Evolutionary conservation across 1,284 basidiomycete genomes (phyloP), one percentile per base, ranked within the genome.

Genomic region (Microbotryum violaceum): DNA sequence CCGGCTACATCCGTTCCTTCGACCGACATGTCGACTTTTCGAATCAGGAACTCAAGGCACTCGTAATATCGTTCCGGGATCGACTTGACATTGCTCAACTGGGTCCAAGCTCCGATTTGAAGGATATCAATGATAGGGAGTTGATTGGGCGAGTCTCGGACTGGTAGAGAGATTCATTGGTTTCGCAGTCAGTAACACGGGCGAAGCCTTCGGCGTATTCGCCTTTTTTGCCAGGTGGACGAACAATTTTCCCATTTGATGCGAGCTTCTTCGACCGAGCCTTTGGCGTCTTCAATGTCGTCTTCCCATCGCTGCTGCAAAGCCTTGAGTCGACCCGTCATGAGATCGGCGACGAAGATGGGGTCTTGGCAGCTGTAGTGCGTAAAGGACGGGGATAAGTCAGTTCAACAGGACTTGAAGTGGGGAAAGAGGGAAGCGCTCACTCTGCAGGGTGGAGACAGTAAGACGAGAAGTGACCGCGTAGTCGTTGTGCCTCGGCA

Each of bases 81-180:
- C 20, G 37, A 20, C 20, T 21, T 21, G 33, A 21, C 21, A n/a
- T 23, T 21, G 16, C 31, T 31, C 27, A 58, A 27, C 37, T 52
- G 21, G 27, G 37, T 46, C 23, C 27, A 58, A 6, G 56, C 56
- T n/a, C 56, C 56, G 12, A 58, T 20, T 44, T 56, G 46, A 6
- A 58, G 49, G 27, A 58, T 52, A 20, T 58, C 56, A 44, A 49
- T n/a, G 42, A 58, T 33, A 5, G 56, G 56, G 2, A 58, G 56
- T 44, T 58, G 29, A 25, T 58, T 58, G 25, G 56, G 56, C 10
- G 47, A 49, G 27, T 58, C 56, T 12, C 56, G 49, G 33, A 51
- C 48, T 56, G 37, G 37, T 16, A 4, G 37, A 42, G 37, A 6
- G 37, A 42, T 1, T 18, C 8, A 6, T 18, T 16, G 14, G 1